Base-by-base conservation (phyloP, 2,329 filamentous ascomycete genomes). In the Claviceps humidiphila region DNA sequence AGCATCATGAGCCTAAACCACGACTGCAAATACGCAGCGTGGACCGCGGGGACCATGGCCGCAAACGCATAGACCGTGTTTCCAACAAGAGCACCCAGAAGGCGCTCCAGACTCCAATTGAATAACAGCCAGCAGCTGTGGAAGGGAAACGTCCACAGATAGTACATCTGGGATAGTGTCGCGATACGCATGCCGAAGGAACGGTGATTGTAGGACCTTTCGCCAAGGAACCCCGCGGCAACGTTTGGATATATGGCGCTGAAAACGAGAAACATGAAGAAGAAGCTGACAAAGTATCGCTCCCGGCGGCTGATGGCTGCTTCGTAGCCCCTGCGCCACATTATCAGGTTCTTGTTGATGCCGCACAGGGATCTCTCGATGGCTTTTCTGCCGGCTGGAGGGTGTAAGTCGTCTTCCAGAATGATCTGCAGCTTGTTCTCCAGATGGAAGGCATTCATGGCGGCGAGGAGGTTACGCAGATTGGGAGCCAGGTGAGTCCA, bases 1-100 rank as follows among this genome's bases (percentile, higher is more conserved):
- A 58, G 53, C 54, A 58, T 56, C 57, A 58, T 58, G 24, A 51
- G 49, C 30, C 57, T 48, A 49, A 58, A 58, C 56, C 57, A 58
- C n/a, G 51, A 41, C 20, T 52, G 44, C 14, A 14, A 24, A 44
- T 58, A 56, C 2, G 53, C 55, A 20, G 34, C 51, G 41, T 49
- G 56, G 6, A 58, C 50, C 7, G 51, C 54, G 17, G 57, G 57
- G 34, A 58, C 45, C 11, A 56, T 38, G 7, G 57, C 57, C 11
- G 51, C 56, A n/a, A 58, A 46, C 4, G 57, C 57, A 30, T 58
- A 58, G 41, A 55, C 57, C 5, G 57, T 54, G 51, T 54, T 58
- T 0, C 57, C 57, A 2, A 57, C 57, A 38, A 58, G 53, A 5
- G 54, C 57, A 34, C 57, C 57, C 2, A 58, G 51, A 4, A 58